Conservation (phyloP, 108 stramenopile genomes). For the Schizochytrium sp. region DNA sequence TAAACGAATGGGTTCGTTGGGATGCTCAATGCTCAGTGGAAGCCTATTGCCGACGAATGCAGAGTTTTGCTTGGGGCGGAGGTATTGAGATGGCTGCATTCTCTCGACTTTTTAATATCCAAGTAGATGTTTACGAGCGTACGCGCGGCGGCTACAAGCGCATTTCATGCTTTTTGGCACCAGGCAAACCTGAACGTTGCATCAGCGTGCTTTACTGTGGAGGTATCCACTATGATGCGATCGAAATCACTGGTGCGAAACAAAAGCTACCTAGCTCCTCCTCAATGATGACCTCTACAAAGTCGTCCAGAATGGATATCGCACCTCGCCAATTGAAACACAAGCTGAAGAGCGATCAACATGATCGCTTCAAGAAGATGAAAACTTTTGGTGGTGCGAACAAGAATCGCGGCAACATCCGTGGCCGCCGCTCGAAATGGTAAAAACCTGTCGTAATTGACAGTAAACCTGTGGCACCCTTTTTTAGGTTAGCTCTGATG, state of each 20-base stretch:
- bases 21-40: slow-evolving; percentile 54
- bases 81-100: slow-evolving; percentile 69
- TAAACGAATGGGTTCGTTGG: slow-evolving; percentile 69
- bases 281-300: too few species aligned
- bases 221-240: slow-evolving; percentile 67
- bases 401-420: too few species aligned
- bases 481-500: too few species aligned
- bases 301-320: too few species aligned
- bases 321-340: too few species aligned
- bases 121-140: slow-evolving; percentile 68
- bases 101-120: neutral
- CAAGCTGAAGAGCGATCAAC: too few species aligned
- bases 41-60: slow-evolving; percentile 57
- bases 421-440: too few species aligned
- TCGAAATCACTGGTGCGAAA: slow-evolving; percentile 11
- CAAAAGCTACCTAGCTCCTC: neutral
- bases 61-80: slow-evolving; percentile 64
- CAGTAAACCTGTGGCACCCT: too few species aligned
- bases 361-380: too few species aligned
- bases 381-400: too few species aligned
- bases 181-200: neutral
- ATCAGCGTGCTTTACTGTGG: slow-evolving; percentile 67
- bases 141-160: slow-evolving; percentile 62
- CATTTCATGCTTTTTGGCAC: slow-evolving; percentile 63
- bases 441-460: too few species aligned